Base-by-base conservation (phyloP, 331 rosid species). In the Arachis monticola region DNA sequence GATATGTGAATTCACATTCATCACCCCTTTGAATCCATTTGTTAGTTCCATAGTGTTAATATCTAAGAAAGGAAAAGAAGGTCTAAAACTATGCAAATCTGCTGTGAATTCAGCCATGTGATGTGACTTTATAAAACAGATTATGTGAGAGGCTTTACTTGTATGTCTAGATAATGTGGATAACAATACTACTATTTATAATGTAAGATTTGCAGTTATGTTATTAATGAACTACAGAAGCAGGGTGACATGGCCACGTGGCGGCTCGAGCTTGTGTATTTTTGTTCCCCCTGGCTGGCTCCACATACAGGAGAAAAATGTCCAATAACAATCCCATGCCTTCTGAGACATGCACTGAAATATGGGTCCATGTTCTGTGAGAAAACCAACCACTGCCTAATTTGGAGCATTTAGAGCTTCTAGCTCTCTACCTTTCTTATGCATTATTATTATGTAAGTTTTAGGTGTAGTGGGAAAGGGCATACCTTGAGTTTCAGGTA, bases 31-130 rank as follows among this genome's bases (percentile, higher is more conserved):
- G 73, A 60, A 72, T 8, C 81, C 92, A 68, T 77, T 71, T 51
- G 64, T 67, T 6, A 73, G 65, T 46, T 91, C 89, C 80, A 78
- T 61, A 85, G 46, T 81, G 79, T 83, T 91, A 75, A 72, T 74
- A 6, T 86, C 88, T 3, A 82, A 56, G 75, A 86, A 83, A 75
- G 93, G 83, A 70, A 83, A 72, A 3, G 87, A 75, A 47, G 85
- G 82, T 74, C 83, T 84, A n/a, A 73, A 46, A 74, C 73, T 82
- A 48, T 77, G 90, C 42, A 88, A 70, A 82, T 88, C 80, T 76
- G 79, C 62, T 46, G 86, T 41, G 77, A 85, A 88, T 66, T 89
- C 90, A 30, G 97, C 93, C 97, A 92, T 92, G 81, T 78, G 64
- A 17, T 17, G 22, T 17, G 22, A 12, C 35, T 48, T 78, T 35